Evolutionary conservation across 2,329 filamentous ascomycete genomes (phyloP).

Genomic region (Aureobasidium namibiae): DNA sequence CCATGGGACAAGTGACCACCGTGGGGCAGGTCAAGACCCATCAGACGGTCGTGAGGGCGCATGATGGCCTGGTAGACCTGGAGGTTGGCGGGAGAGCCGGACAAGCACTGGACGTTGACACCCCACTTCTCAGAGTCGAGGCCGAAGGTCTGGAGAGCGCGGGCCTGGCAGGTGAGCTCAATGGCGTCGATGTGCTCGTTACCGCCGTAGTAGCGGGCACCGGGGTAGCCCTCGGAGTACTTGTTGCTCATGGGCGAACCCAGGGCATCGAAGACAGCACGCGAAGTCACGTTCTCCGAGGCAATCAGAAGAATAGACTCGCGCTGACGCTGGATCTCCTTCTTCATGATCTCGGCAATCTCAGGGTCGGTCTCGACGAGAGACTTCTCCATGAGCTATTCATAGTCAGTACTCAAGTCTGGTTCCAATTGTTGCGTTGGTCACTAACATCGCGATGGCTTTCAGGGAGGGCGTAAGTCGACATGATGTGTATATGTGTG

Average conservation of each 20-base stretch:
- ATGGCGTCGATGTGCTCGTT: constrained; percentile 98
- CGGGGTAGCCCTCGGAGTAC: constrained; percentile 98
- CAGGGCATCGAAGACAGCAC: constrained; percentile 94
- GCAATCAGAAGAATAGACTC: constrained; percentile 98
- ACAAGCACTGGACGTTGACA: constrained; percentile 83
- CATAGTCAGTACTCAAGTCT: constrained; percentile 18
- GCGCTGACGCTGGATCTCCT: constrained; percentile 91
- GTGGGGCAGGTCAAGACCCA: constrained; percentile 92
- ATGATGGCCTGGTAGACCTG: constrained; percentile 98
- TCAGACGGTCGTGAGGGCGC: constrained; percentile 88
- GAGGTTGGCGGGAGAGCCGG: constrained; percentile 83
- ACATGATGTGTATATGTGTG: constrained; percentile 9
- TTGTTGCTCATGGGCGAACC: constrained; percentile 91
- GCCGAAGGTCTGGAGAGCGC: constrained; percentile 86
- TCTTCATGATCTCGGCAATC: constrained; percentile 93
- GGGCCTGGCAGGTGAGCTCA: constrained; percentile 88
- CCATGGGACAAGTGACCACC: constrained; percentile 93
- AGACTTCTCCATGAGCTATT: constrained; percentile 89
- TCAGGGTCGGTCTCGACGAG: constrained; percentile 86
- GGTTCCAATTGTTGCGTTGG: background rate
- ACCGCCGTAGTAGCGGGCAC: constrained; percentile 96
- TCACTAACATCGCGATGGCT: constrained; percentile 56
- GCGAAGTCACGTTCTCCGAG: constrained; percentile 98
- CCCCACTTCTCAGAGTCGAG: constrained; percentile 86
- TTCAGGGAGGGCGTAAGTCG: constrained; percentile 53